Conservation (phyloP, 1,284 basidiomycete genomes). For the Anthracocystis panici-leucophaei region DNA sequence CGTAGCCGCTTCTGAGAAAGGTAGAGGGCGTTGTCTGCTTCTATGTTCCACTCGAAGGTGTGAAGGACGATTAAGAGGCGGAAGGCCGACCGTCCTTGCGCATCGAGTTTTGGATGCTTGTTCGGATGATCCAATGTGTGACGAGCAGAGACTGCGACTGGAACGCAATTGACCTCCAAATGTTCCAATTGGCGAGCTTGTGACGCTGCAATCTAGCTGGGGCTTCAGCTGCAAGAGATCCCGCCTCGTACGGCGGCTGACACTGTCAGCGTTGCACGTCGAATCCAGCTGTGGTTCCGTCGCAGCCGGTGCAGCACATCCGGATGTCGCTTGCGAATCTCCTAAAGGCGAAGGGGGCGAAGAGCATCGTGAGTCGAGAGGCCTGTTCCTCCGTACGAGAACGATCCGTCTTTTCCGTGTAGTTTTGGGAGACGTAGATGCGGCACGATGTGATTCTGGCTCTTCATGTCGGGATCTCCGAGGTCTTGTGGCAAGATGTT, state of each 20-base stretch:
- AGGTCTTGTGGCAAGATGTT: slow-evolving; percentile 1
- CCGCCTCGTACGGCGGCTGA: not conserved
- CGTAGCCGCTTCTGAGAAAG: not conserved
- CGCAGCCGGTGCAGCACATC: not conserved
- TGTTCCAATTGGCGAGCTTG: slow-evolving; percentile 32
- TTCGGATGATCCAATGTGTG: slow-evolving; percentile 6
- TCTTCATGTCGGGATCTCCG: not conserved
- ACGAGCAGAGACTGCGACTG: slow-evolving; percentile 1
- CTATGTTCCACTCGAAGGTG: not conserved
- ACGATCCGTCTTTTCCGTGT: slow-evolving; percentile 13
- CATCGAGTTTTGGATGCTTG: not conserved
- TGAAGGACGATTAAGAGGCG: not conserved
- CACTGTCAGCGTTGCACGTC: not conserved
- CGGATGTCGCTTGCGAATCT: not conserved
- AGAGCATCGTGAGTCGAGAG: slow-evolving; percentile 26
- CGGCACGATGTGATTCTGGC: not conserved
- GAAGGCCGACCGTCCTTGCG: slow-evolving; percentile 11
- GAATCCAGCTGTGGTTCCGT: not conserved
- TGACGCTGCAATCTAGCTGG: slow-evolving; percentile 10
- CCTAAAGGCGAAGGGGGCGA: slow-evolving; percentile 16
- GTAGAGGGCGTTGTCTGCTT: not conserved
- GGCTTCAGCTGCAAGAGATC: slow-evolving; percentile 7
- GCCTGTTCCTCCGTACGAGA: slow-evolving; percentile 2
- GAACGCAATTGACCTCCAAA: slow-evolving; percentile 19
- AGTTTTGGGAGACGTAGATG: slow-evolving; percentile 15